These are phyloP conservation scores for Apiotrichum mycotoxinovorans DNA, from an alignment of 1,284 basidiomycete genomes.

Conservation along the genomic window DNA sequence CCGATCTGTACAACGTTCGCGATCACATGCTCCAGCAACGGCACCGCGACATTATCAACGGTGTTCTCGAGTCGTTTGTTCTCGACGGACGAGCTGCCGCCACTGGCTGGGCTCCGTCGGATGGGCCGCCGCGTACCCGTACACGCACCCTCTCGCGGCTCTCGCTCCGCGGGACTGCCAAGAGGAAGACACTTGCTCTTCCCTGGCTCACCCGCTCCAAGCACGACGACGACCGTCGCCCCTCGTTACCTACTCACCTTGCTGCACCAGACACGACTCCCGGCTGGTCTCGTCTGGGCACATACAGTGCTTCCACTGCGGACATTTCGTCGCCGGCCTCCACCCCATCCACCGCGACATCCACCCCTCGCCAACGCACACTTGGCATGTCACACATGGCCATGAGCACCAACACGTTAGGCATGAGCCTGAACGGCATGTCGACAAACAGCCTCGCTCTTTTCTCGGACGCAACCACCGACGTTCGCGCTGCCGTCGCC, in stretches of 20 bases:
- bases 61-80: constrained; percentile 8
- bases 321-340: background rate
- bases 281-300: constrained; percentile 2
- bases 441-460: constrained; percentile 10
- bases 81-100: constrained; percentile 11
- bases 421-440: background rate
- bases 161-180: constrained; percentile 6
- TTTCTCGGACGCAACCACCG: background rate
- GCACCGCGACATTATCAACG: constrained; percentile 6
- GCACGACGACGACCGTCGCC: constrained; percentile 25
- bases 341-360: constrained; percentile 1
- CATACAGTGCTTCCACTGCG: background rate
- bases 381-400: background rate
- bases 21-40: constrained; percentile 10
- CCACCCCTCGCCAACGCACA: background rate
- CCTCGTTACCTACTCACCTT: constrained; percentile 29
- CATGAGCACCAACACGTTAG: background rate
- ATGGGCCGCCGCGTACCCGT: background rate
- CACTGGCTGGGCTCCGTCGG: background rate
- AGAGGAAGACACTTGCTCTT: constrained; percentile 17
- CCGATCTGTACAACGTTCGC: constrained; percentile 11
- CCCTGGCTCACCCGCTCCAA: constrained; percentile 23
- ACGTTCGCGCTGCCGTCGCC: constrained; percentile 18
- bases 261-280: background rate
- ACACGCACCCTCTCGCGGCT: constrained; percentile 15